phyloP scores from a whole-genome alignment of 257 asterid species.

The Jaltomata sinuosa region DNA sequence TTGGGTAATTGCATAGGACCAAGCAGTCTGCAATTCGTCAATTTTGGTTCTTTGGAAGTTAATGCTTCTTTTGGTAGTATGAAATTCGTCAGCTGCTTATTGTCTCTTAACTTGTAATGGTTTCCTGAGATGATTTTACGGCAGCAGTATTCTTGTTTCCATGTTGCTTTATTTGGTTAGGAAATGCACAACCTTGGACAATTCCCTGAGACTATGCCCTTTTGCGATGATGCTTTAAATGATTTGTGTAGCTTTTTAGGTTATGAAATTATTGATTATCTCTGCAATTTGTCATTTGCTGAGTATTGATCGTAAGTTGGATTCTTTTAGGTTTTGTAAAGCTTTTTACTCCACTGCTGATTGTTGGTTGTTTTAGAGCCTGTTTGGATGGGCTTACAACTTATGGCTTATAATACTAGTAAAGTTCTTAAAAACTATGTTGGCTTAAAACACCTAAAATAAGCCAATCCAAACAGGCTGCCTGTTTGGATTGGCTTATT shows the following conservation, averaged over 20 bases:
- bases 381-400: too few species aligned
- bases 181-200: neutral
- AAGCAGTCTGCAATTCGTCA: too few species aligned
- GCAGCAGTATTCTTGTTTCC: neutral
- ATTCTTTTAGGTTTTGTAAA: neutral
- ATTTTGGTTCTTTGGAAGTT: too few species aligned
- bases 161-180: neutral
- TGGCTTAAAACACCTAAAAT: too few species aligned
- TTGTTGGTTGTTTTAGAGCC: neutral
- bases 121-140: neutral
- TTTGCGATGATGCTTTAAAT: neutral
- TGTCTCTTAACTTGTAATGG: neutral
- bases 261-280: neutral
- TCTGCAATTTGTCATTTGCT: neutral
- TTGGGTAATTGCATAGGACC: too few species aligned
- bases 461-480: too few species aligned
- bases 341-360: neutral
- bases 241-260: neutral
- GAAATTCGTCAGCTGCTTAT: neutral
- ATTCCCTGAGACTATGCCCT: neutral
- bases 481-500: too few species aligned
- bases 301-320: neutral
- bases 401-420: too few species aligned
- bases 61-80: neutral
- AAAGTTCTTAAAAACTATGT: too few species aligned